Base-by-base conservation (phyloP, 441 rosid species). In the Aquilaria agallochum region DNA sequence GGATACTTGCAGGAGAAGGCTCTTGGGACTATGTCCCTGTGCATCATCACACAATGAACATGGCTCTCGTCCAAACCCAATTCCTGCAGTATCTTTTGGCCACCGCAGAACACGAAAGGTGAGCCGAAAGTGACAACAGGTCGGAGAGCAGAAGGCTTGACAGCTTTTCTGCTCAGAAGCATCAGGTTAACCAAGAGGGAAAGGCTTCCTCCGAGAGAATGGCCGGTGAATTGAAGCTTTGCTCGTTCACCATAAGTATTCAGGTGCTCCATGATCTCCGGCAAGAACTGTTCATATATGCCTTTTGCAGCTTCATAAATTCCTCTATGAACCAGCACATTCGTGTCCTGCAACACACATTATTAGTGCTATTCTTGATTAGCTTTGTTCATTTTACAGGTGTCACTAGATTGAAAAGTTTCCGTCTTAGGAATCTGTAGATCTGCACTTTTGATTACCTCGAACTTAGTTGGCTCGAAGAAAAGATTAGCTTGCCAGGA, bases 271-370 rank as follows among this genome's bases (percentile, higher is more conserved):
- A 78, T 71, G 55, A 90, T 85, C 72, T 81, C 88, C 11, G 95
- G 95, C 77, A 88, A 58, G 80, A 88, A 88, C 58, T 81, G 97
- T 48, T 83, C 74, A 59, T 83, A 90, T 68, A 90, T 81, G 58
- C 97, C 97, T 72, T 90, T 93, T 48, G 98, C 96, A 30, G 93
- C 98, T 78, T 90, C 96, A 48, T 93, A 88, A 60, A 93, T 90
- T 72, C 98, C 97, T 79, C 97, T 83, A 65, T 90, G 98, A 63
- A 90, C 97, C 64, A 88, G 75, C 58, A 80, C 93, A 57, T 82
- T 87, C 6, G 88, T 86, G 10, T 65, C 88, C 98, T 92, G 77
- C 53, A 56, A 66, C 30, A 62, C 6, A 58, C 27, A 20, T 20
- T 20, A 58, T 45, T 12, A 42, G 5, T n/a, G 56, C 13, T 58